Base-by-base conservation (phyloP, 2,329 filamentous ascomycete species). In the Didymella pomorum region DNA sequence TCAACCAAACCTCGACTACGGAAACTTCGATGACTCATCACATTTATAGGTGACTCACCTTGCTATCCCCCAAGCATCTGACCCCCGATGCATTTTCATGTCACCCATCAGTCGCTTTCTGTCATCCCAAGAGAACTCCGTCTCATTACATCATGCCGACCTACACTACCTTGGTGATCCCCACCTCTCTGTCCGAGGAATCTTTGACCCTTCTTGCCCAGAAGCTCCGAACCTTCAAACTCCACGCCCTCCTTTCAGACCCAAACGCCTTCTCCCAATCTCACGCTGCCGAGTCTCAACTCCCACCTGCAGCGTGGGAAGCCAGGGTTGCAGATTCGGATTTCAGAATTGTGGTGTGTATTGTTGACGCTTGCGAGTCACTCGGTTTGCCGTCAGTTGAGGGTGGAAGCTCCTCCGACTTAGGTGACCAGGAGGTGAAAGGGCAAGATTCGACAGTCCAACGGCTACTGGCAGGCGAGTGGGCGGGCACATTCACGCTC, bases 221-320 rank as follows among this genome's bases (percentile, higher is more conserved):
- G 2, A 50, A 41, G 21, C 47, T 50, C 12, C 47, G 47, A 2
- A 14, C 2, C 11, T 50, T 50, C 16, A 50, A 50, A 21, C 47
- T 49, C 3, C 20, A 50, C 47, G 47, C 47, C 26, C 23, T 50
- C 16, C 23, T 41, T 14, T 50, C 47, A 20, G 33, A 50, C 23
- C 47, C 47, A 50, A 41, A 50, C 12, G 47, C 47, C 16, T 50
- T 50, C 47, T 50, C 47, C 25, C 47, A 50, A 28, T 50, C 47
- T 50, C 23, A 50, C 21, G 35, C 47, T 4, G 20, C 23, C n/a
- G 47, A 50, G 47, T 50, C 47, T 4, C 16, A 29, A 10, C 47
- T 50, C 3, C 35, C 47, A 12, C 16, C 39, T 23, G 26, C 47
- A 41, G 47, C 47, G 20, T 50, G 47, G 47, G 23, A 50, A 41